A percentile compares a stretch with the other conserved stretches of the same genome.
phyloP scores from a whole-genome alignment of 441 rosid species.

The Lepidium campestre region DNA sequence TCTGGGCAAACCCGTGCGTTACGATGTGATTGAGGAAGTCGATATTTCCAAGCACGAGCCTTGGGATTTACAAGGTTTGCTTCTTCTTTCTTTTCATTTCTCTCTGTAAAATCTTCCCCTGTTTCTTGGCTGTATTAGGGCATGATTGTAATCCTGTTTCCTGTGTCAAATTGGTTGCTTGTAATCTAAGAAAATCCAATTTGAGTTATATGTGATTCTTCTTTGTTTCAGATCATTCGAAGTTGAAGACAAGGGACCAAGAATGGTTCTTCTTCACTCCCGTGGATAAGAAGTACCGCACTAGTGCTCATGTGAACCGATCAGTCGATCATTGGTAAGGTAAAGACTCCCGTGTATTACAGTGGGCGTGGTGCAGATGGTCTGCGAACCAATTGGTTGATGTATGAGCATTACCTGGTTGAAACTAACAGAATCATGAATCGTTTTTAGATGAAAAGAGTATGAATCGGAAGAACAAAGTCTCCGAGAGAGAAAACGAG shows the following conservation, averaged over 20 bases:
- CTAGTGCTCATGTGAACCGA: slow-evolving; percentile 55
- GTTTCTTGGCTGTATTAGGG: no score
- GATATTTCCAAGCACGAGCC: slow-evolving; percentile 80
- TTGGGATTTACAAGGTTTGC: slow-evolving; percentile 54
- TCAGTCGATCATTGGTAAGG: slow-evolving; percentile 53
- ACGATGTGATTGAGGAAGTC: slow-evolving; percentile 55
- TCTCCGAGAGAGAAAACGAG: no score
- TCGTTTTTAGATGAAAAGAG: no score
- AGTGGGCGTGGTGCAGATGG: slow-evolving; percentile 65
- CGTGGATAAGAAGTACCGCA: slow-evolving; percentile 55
- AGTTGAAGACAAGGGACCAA: slow-evolving; percentile 68
- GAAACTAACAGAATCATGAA: no score
- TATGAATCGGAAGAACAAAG: no score
- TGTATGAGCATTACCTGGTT: slow-evolving; percentile 73
- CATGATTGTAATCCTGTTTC: no score
- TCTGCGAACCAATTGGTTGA: slow-evolving; percentile 67
- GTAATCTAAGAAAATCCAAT: not conserved
- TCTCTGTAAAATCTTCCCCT: not conserved
- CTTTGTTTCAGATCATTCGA: slow-evolving; percentile 43
- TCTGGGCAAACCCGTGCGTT: slow-evolving; percentile 41
- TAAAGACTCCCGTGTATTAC: slow-evolving; percentile 64
- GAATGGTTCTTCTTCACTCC: slow-evolving; percentile 77
- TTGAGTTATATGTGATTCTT: not conserved
- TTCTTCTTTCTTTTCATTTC: not conserved
- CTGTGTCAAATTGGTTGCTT: not conserved